phyloP scores from a whole-genome alignment of 2,329 filamentous ascomycete genomes.

The Cladosporium halotolerans region DNA sequence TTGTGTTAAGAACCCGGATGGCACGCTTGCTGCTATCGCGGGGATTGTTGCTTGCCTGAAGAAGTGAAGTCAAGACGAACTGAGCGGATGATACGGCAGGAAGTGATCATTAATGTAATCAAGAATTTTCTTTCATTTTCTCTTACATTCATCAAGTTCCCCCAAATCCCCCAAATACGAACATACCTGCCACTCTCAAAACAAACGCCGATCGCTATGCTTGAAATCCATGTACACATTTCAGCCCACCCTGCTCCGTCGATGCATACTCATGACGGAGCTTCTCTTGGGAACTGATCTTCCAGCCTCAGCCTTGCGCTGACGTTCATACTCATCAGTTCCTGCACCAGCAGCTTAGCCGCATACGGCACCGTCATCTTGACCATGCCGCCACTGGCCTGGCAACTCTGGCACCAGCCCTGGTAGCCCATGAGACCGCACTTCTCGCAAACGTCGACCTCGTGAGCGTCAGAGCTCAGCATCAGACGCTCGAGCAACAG shows the following conservation, averaged over 20 bases:
- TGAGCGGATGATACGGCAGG: too few relatives aligned
- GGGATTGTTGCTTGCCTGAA: conserved; percentile 20
- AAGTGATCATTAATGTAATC: too few relatives aligned
- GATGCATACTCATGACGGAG: not conserved
- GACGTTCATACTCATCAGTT: conserved; percentile 98
- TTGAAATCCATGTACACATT: not conserved
- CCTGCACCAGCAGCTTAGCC: conserved; percentile 91
- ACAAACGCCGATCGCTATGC: conserved; percentile 11
- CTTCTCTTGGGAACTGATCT: conserved; percentile 71
- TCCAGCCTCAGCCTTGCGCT: conserved; percentile 82
- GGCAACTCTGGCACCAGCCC: conserved; percentile 90
- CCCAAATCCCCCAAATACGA: not conserved
- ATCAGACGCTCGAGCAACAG: conserved; percentile 88
- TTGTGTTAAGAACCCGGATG: conserved; percentile 21
- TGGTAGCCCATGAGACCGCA: conserved; percentile 95
- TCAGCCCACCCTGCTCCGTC: too few relatives aligned
- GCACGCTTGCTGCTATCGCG: conserved; percentile 23
- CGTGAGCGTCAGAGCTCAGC: conserved; percentile 84
- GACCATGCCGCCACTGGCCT: conserved; percentile 74
- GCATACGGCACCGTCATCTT: conserved; percentile 97
- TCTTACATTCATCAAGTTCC: not conserved
- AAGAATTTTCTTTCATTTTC: too few relatives aligned
- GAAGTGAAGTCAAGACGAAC: not conserved
- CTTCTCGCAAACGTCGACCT: conserved; percentile 87
- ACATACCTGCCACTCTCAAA: not conserved